phyloP scores from a whole-genome alignment of 306 rosid species.

The Prunus mongolica region DNA sequence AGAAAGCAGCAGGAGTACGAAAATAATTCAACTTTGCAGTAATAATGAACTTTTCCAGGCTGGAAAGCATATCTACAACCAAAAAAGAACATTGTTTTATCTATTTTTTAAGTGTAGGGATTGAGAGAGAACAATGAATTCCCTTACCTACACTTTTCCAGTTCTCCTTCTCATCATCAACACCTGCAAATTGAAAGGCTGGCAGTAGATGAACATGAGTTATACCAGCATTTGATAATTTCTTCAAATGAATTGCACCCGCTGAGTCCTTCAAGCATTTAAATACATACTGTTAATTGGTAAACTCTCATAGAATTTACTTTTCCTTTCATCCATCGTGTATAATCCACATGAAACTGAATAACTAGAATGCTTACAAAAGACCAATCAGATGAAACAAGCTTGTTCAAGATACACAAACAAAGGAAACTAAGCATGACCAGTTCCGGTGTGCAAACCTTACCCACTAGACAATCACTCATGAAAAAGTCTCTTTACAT shows the following conservation, averaged over 20 bases:
- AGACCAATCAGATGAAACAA: not conserved
- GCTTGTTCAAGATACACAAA: not conserved
- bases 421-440: not conserved
- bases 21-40: not conserved
- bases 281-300: constrained; percentile 23
- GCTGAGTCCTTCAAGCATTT: constrained; percentile 65
- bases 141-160: constrained; percentile 74
- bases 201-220: constrained; percentile 89
- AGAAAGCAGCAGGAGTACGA: not conserved
- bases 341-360: not conserved
- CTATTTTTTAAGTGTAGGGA: not conserved
- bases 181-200: constrained; percentile 81
- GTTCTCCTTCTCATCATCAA: constrained; percentile 80
- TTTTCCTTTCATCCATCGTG: constrained; percentile 6
- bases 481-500: not conserved
- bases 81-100: not conserved
- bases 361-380: not conserved
- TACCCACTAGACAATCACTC: not conserved
- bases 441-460: not conserved
- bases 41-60: not conserved
- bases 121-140: constrained; percentile 1
- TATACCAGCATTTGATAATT: constrained; percentile 78
- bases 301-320: constrained; percentile 9
- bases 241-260: constrained; percentile 74
- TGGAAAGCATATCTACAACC: not conserved